Evolutionary conservation across 2,329 filamentous ascomycete species (phyloP), one percentile per base, ranked within the genome.

Genomic region (Talaromyces verruculosus): DNA sequence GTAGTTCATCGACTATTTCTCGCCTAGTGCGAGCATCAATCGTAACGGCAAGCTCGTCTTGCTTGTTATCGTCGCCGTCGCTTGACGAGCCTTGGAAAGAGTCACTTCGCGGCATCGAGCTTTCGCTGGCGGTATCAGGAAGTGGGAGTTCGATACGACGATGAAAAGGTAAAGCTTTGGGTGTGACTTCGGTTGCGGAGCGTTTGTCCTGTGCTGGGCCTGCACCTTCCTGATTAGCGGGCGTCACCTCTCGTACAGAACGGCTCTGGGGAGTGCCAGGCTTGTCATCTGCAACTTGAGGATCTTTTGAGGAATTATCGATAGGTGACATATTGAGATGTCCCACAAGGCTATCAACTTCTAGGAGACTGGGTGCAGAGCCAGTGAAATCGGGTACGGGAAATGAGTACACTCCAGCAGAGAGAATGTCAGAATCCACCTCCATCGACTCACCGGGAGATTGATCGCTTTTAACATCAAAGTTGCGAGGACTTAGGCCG

Each of bases 271-370:
- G 76, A 41, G 72, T 77, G 22, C 69, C 72, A 64, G 76, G 73
- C 60, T 73, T 75, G 62, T 72, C 73, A 68, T 69, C 73, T 66
- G 72, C 72, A 62, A 72, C 74, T 47, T 71, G 72, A 60, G 73
- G 73, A 37, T 72, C 67, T 65, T 72, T 71, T 61, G 75, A 74
- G 33, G 70, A 70, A 61, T 68, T 73, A 67, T 75, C 75, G 68
- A 76, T 73, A 66, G 81, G 81, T 63, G 78, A 78, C 80, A 83
- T 82, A 65, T 82, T 79, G 67, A 84, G 74, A 69, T 80, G 77
- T 68, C 78, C 77, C 70, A 83, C 79, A 64, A 82, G 77, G 30
- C 78, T 78, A 73, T 83, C 81, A 66, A 81, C 77, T 61, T 81
- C 82, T 73, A 81, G 75, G 65, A 84, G 74, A 71, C 82, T 84